Percentiles rank a stretch among this genome's conserved stretches.
phyloP scores from a whole-genome alignment of 2,329 filamentous ascomycete genomes.

The Corynespora cassiicola region DNA sequence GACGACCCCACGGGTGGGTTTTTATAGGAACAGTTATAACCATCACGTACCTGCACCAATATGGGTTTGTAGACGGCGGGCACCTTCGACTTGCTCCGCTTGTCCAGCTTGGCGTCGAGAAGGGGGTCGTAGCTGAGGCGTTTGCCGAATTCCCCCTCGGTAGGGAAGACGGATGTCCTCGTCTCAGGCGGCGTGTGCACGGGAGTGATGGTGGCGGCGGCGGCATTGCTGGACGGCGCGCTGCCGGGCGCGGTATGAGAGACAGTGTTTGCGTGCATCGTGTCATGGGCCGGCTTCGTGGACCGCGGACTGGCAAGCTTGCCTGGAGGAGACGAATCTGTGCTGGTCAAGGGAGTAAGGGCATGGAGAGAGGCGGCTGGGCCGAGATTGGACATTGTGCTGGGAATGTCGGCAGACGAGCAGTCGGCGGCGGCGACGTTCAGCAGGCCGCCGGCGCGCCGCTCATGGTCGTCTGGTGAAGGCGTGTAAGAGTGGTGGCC shows the following conservation, averaged over 20 bases:
- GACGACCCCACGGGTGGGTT: conserved; percentile 49
- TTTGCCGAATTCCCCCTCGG: conserved; percentile 62
- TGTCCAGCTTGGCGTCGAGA: conserved; percentile 62
- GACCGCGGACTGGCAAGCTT: conserved; percentile 63
- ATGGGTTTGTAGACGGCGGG: conserved; percentile 59
- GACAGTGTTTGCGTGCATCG: conserved; percentile 38
- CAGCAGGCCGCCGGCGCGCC: conserved; percentile 65
- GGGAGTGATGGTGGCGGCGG: conserved; percentile 54
- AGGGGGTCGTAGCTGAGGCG: conserved; percentile 69
- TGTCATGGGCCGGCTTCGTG: conserved; percentile 46
- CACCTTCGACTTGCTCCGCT: conserved; percentile 56
- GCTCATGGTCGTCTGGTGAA: conserved; percentile 38
- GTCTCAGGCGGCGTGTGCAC: conserved; percentile 51
- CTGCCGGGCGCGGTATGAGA: conserved; percentile 40
- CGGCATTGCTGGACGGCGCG: conserved; percentile 47
- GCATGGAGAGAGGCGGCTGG: conserved; percentile 60
- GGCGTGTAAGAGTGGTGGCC: conserved; percentile 22
- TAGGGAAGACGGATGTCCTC: conserved; percentile 56
- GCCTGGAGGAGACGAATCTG: conserved; percentile 68
- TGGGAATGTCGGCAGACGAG: conserved; percentile 68
- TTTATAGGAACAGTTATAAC: conserved; percentile 31
- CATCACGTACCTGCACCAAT: conserved; percentile 52
- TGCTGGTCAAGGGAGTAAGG: conserved; percentile 70
- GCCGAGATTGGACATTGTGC: conserved; percentile 62
- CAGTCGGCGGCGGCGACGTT: conserved; percentile 76